Evolutionary conservation across 2,329 filamentous ascomycete species (phyloP).

Genomic region (Colletotrichum australisinense): DNA sequence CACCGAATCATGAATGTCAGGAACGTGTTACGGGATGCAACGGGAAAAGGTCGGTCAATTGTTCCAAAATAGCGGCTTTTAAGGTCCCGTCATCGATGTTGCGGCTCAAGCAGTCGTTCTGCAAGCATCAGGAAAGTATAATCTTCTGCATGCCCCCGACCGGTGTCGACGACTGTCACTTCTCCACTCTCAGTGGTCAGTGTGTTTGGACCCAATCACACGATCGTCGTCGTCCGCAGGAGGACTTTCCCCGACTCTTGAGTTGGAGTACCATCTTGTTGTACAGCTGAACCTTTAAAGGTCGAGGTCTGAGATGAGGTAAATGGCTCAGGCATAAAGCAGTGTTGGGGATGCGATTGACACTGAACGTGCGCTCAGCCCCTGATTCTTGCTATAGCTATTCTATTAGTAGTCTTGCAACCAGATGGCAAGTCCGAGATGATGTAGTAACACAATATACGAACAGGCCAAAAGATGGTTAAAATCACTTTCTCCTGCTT

Average conservation of each 20-base stretch:
- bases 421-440: background rate
- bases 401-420: background rate
- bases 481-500: background rate
- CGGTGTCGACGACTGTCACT: slow-evolving; percentile 20
- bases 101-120: background rate
- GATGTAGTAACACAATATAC: background rate
- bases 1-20: background rate
- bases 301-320: background rate
- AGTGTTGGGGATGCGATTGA: background rate
- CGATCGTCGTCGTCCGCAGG: background rate
- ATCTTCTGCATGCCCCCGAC: background rate
- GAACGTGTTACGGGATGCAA: background rate
- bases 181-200: slow-evolving; percentile 28
- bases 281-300: background rate
- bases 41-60: background rate
- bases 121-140: background rate
- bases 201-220: slow-evolving; percentile 1
- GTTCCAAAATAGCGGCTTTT: background rate
- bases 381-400: background rate
- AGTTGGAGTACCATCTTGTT: background rate
- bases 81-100: background rate
- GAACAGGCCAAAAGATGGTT: background rate
- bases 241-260: background rate
- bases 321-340: background rate
- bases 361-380: background rate